A percentile compares a stretch with the other conserved stretches of the same genome.
Conservation (phyloP, 1,139 yeast species). For the Kodamaea sp. region DNA sequence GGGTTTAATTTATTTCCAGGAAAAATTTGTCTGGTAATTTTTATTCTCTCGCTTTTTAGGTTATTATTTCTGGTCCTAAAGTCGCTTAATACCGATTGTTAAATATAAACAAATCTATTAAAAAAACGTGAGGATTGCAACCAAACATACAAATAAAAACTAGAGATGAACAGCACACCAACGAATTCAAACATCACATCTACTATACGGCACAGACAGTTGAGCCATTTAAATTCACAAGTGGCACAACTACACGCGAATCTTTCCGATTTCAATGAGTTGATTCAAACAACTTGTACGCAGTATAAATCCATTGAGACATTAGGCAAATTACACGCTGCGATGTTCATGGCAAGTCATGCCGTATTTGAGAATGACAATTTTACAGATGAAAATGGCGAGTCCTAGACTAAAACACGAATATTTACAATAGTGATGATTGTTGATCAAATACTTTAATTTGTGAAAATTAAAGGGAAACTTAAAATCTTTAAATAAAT, state of each 20-base stretch:
- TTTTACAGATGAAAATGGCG: slow-evolving; percentile 9
- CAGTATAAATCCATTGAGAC: slow-evolving; percentile 56
- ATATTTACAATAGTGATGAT: slow-evolving; percentile 1
- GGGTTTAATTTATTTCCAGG: no score
- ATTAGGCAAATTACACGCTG: slow-evolving; percentile 60
- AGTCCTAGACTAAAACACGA: not conserved
- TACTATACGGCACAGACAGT: slow-evolving; percentile 45
- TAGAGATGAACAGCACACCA: not conserved
- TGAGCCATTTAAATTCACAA: slow-evolving; percentile 60
- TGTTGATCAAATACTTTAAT: not conserved
- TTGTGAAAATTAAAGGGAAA: no score
- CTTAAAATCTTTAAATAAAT: no score
- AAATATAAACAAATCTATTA: not conserved
- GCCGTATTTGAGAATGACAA: slow-evolving; percentile 55
- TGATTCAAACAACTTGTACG: slow-evolving; percentile 50
- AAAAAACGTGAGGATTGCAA: no score
- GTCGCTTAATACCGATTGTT: not conserved
- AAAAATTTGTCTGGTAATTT: no score
- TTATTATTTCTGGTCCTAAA: not conserved
- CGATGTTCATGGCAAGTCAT: slow-evolving; percentile 62
- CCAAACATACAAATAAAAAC: not conserved
- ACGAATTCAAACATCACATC: slow-evolving; percentile 7
- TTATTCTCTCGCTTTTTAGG: not conserved
- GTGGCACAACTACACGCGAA: slow-evolving; percentile 61
- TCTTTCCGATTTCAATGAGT: slow-evolving; percentile 52